Conservation (phyloP, 176 grass and related monocot genomes). For the Melocanna baccifera region DNA sequence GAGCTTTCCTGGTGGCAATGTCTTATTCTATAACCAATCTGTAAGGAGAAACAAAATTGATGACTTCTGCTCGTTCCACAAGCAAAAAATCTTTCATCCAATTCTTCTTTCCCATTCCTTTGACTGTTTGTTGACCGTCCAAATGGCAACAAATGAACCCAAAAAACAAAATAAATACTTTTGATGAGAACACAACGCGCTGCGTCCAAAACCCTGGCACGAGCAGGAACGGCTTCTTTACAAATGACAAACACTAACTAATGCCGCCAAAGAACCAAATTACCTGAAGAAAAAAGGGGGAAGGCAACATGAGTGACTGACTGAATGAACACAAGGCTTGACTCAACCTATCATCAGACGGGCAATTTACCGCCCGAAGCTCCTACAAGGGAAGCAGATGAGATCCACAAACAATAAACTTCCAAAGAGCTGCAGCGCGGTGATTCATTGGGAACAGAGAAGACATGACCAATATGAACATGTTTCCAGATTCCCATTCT, state of each 20-base stretch:
- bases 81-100: background rate
- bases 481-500: background rate
- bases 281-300: background rate
- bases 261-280: constrained; percentile 30
- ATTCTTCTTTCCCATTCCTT: background rate
- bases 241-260: constrained; percentile 29
- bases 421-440: background rate
- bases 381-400: constrained; percentile 13
- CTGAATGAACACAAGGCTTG: background rate
- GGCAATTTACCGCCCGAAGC: constrained; percentile 18
- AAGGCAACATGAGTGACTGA: background rate
- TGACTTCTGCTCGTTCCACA: background rate
- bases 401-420: constrained; percentile 4
- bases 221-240: constrained; percentile 33
- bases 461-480: background rate
- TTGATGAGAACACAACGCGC: background rate
- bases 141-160: background rate
- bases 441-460: background rate
- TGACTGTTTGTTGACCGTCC: background rate
- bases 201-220: constrained; percentile 25
- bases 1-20: background rate
- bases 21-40: background rate
- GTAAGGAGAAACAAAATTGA: background rate
- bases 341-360: constrained; percentile 1
- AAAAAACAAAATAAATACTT: constrained; percentile 15